Conservation (phyloP, 2,329 filamentous ascomycete species). For the Cladosporium sp. region DNA sequence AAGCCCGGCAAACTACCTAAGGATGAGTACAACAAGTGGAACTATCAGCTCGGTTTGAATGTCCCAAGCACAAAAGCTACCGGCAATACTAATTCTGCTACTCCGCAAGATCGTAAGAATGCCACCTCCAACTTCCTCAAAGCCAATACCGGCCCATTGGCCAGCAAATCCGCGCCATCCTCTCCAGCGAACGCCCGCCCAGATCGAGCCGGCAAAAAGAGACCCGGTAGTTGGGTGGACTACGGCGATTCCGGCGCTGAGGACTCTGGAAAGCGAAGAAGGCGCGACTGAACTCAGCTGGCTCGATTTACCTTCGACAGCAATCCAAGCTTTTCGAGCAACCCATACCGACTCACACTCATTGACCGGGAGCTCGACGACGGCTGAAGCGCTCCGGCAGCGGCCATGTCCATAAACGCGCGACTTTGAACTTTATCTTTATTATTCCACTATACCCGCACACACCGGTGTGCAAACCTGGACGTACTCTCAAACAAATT, state of each 20-base stretch:
- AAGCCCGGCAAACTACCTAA: constrained; percentile 46
- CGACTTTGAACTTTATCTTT: constrained; percentile 12
- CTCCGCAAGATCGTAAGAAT: constrained; percentile 22
- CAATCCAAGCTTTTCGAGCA: background rate
- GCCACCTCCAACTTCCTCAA: constrained; percentile 11
- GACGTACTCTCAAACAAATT: constrained; percentile 16
- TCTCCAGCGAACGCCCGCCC: constrained; percentile 55
- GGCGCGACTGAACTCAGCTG: constrained; percentile 23
- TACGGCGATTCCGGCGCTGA: constrained; percentile 64
- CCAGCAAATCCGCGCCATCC: constrained; percentile 39
- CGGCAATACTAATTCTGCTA: background rate
- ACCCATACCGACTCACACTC: too few species aligned
- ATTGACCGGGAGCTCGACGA: background rate
- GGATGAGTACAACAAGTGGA: constrained; percentile 46
- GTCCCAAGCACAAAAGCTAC: constrained; percentile 37
- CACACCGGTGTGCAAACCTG: constrained; percentile 12
- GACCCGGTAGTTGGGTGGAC: constrained; percentile 72
- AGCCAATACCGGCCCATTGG: constrained; percentile 22
- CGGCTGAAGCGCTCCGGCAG: background rate
- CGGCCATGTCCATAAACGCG: background rate
- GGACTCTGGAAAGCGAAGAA: constrained; percentile 54
- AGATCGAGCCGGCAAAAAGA: constrained; percentile 70
- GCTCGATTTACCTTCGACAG: background rate
- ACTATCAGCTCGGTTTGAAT: constrained; percentile 48
- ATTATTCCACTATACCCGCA: constrained; percentile 17